These are phyloP conservation scores for Cryptococcus sp. DNA, from an alignment of 1,284 basidiomycete genomes.

Conservation along the genomic window DNA sequence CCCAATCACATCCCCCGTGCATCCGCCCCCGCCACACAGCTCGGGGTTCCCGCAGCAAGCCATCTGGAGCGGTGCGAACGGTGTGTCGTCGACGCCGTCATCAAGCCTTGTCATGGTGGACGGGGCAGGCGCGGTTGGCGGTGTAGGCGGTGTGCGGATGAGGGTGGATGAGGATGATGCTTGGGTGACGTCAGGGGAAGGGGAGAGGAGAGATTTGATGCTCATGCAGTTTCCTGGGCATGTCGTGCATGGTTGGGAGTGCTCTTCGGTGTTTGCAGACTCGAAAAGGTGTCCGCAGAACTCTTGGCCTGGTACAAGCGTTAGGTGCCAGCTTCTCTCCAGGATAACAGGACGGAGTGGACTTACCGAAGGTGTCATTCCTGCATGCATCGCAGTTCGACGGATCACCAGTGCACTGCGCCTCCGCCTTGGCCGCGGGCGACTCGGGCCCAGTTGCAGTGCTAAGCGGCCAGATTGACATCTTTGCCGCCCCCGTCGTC, in stretches of 20 bases:
- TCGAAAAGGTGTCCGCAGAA: conserved; percentile 71
- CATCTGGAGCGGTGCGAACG: conserved; percentile 31
- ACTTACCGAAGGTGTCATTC: conserved; percentile 48
- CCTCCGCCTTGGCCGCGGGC: conserved; percentile 21
- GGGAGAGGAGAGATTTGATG: conserved; percentile 21
- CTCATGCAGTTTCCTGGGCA: conserved; percentile 33
- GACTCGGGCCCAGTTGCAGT: conserved; percentile 14
- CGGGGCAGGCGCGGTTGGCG: background rate
- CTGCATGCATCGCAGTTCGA: conserved; percentile 49
- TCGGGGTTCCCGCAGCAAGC: conserved; percentile 44
- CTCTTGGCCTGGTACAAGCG: conserved; percentile 59
- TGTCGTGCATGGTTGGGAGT: conserved; percentile 20
- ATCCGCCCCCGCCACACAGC: conserved; percentile 33
- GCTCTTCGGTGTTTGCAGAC: conserved; percentile 51
- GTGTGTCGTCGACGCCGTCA: background rate
- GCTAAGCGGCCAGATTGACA: conserved; percentile 34
- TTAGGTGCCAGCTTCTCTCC: background rate
- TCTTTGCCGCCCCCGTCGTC: conserved; percentile 11
- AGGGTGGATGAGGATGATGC: conserved; percentile 1
- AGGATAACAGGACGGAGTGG: too few relatives aligned
- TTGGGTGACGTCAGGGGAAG: background rate
- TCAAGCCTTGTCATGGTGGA: background rate
- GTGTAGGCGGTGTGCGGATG: conserved; percentile 1
- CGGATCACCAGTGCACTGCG: conserved; percentile 49
- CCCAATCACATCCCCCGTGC: conserved; percentile 26